Conservation (phyloP, 441 rosid species). For the Corymbia calophylla region DNA sequence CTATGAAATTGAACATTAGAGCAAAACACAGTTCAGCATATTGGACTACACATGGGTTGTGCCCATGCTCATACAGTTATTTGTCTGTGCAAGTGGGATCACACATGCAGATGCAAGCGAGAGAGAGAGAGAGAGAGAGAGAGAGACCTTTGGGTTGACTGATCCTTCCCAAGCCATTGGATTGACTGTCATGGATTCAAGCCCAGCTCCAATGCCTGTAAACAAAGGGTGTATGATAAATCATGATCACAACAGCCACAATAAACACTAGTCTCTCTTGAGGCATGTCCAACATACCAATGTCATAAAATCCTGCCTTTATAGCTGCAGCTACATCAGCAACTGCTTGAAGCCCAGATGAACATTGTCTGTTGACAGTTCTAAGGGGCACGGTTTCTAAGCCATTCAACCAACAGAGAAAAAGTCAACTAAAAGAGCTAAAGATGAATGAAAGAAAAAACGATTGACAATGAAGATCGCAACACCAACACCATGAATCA, state of each 20-base stretch:
- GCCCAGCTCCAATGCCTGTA: constrained; percentile 93
- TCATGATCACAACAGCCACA: not conserved
- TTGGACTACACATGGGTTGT: not conserved
- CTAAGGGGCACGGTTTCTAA: constrained; percentile 83
- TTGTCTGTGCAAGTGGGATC: not conserved
- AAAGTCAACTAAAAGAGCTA: not conserved
- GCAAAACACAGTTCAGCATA: not conserved
- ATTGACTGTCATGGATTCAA: constrained; percentile 90
- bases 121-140: not conserved
- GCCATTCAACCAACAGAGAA: constrained; percentile 13
- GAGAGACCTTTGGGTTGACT: constrained; percentile 67
- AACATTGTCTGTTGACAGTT: constrained; percentile 96
- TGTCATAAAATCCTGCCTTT: constrained; percentile 93
- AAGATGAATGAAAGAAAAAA: not conserved
- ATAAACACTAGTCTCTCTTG: not conserved
- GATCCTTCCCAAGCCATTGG: constrained; percentile 73
- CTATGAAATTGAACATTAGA: not conserved
- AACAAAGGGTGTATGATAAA: not conserved
- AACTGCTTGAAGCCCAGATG: constrained; percentile 99
- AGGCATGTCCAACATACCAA: constrained; percentile 37
- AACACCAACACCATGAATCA: not conserved
- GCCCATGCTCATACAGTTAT: not conserved
- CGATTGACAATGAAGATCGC: not conserved
- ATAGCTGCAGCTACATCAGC: constrained; percentile 99
- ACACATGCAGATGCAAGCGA: not conserved